Percentiles rank a stretch among this genome's conserved stretches.
Conservation (phyloP, 352 stramenopile genomes). For the Hyaloperonospora brassicae region DNA sequence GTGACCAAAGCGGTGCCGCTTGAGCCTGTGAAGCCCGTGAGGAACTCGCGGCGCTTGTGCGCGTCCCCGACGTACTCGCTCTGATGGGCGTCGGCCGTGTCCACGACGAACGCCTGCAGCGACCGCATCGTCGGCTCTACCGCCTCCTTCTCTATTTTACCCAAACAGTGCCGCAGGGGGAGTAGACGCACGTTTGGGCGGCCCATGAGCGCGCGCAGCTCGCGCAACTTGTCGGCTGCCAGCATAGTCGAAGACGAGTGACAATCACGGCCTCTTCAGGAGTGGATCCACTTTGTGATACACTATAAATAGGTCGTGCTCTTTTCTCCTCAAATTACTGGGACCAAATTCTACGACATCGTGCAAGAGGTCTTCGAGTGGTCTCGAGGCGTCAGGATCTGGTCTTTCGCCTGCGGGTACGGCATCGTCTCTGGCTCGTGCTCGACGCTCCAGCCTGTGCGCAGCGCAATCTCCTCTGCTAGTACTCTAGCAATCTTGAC, state of each 20-base stretch:
- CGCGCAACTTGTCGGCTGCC: conserved; percentile 51
- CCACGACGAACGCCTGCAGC: conserved; percentile 90
- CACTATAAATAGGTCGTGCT: conserved; percentile 34
- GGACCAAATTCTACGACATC: conserved; percentile 21
- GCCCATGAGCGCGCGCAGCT: conserved; percentile 53
- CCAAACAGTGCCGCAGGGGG: conserved; percentile 47
- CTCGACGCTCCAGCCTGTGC: conserved; percentile 55
- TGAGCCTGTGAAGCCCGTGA: conserved; percentile 95
- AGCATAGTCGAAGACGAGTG: conserved; percentile 16
- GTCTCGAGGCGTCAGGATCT: conserved; percentile 67
- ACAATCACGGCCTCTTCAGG: conserved; percentile 5
- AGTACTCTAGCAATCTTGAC: conserved; percentile 74
- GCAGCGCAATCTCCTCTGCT: conserved; percentile 60
- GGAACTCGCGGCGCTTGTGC: conserved; percentile 93
- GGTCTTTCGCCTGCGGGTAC: conserved; percentile 69
- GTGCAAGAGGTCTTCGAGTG: conserved; percentile 33
- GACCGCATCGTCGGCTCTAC: conserved; percentile 30
- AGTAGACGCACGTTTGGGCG: conserved; percentile 60
- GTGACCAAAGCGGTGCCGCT: conserved; percentile 91
- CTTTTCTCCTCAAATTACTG: conserved; percentile 7
- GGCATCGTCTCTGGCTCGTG: conserved; percentile 52
- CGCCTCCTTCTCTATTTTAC: conserved; percentile 29
- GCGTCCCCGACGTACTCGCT: conserved; percentile 96
- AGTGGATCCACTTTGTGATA: conserved; percentile 1
- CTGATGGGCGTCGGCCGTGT: conserved; percentile 95